Evolutionary conservation across 2,329 filamentous ascomycete species (phyloP).

Genomic region (Aspergillus pseudoterreus): DNA sequence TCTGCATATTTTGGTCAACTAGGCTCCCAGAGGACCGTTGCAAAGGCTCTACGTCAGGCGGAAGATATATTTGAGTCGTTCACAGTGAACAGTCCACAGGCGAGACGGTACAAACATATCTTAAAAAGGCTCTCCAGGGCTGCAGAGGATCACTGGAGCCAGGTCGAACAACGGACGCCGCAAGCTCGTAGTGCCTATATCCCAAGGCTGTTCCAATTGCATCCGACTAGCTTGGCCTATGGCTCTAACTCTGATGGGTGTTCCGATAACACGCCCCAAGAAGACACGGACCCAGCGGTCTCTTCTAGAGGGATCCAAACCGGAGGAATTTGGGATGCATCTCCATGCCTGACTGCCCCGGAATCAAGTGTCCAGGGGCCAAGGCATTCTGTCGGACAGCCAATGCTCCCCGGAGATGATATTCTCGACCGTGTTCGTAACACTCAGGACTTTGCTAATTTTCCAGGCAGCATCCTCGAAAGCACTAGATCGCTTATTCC

Average conservation of each 20-base stretch:
- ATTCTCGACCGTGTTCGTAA: no score
- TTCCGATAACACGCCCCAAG: no score
- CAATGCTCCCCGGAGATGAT: no score
- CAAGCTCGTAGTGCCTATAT: neutral
- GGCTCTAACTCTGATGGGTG: neutral
- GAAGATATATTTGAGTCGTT: neutral
- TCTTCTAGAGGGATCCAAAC: no score
- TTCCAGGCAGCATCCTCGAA: no score
- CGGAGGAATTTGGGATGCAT: no score
- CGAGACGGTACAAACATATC: neutral
- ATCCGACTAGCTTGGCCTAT: neutral
- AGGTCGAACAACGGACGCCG: neutral
- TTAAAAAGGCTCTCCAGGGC: neutral
- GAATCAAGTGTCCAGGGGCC: no score
- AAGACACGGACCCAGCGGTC: no score
- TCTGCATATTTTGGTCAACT: neutral
- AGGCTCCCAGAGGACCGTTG: neutral
- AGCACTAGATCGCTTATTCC: no score
- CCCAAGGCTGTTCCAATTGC: neutral
- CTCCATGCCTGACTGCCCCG: no score
- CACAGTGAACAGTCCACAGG: neutral
- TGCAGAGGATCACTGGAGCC: neutral
- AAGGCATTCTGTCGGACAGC: no score
- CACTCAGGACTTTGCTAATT: no score
- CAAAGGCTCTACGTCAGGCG: neutral